phyloP scores from a whole-genome alignment of 2,329 filamentous ascomycete genomes.

The Trichoderma citrinoviride region DNA sequence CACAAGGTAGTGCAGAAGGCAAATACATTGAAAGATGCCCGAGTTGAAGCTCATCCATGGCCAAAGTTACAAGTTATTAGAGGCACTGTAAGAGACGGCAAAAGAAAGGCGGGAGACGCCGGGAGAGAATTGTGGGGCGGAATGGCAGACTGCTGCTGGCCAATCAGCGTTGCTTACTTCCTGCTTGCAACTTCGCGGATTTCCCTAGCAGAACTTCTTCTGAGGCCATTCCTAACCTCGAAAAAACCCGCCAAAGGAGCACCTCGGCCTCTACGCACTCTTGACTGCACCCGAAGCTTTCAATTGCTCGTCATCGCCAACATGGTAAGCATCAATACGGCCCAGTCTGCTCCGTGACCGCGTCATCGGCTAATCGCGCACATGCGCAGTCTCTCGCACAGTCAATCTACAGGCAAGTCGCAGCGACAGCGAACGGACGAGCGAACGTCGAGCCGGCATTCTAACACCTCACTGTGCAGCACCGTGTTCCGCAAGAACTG shows the following conservation, averaged over 20 bases:
- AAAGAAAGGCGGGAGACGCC: conserved; percentile 10
- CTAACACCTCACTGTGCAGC: conserved; percentile 50
- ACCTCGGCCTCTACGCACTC: conserved; percentile 30
- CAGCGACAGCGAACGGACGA: conserved; percentile 26
- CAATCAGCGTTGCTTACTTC: conserved; percentile 36
- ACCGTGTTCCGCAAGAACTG: conserved; percentile 82
- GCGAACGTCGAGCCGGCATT: conserved; percentile 23
- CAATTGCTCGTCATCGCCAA: conserved; percentile 35
- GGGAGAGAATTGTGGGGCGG: conserved; percentile 27
- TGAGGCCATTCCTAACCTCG: conserved; percentile 30
- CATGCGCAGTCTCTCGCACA: conserved; percentile 37
- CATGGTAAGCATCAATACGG: conserved; percentile 36
- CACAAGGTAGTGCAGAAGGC: not conserved
- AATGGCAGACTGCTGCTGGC: conserved; percentile 22
- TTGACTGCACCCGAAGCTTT: conserved; percentile 29
- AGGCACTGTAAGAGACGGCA: too few species aligned
- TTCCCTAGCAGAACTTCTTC: conserved; percentile 36
- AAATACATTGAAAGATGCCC: too few species aligned
- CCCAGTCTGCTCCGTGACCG: not conserved
- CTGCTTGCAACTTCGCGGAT: conserved; percentile 36
- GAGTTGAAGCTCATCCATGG: too few species aligned
- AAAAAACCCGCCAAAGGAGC: conserved; percentile 30
- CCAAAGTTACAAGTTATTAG: not conserved
- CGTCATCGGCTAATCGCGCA: conserved; percentile 38
- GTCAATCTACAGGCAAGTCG: conserved; percentile 43